phyloP scores from a whole-genome alignment of 2,329 filamentous ascomycete genomes.

The Penicillium sp. region DNA sequence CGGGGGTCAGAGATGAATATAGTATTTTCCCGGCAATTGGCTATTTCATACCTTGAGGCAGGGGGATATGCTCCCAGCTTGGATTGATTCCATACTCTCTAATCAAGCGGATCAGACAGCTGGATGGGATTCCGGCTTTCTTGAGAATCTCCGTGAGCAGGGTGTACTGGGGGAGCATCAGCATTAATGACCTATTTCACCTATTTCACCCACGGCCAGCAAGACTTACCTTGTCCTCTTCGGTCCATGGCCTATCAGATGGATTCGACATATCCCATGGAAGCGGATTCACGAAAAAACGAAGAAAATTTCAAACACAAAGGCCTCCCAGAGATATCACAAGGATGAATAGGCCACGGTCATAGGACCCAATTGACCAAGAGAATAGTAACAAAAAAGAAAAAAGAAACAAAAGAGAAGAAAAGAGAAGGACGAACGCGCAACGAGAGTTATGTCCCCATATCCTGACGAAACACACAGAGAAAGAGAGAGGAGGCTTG shows the following conservation, averaged over 20 bases:
- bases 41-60: constrained; percentile 42
- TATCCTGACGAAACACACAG: constrained; percentile 11
- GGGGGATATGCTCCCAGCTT: constrained; percentile 44
- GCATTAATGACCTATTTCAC: constrained; percentile 3
- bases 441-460: constrained; percentile 22
- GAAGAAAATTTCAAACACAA: constrained; percentile 26
- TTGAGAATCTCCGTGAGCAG: constrained; percentile 47
- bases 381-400: background rate
- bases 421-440: constrained; percentile 21
- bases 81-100: constrained; percentile 40
- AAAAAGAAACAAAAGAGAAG: constrained; percentile 16
- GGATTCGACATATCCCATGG: constrained; percentile 49
- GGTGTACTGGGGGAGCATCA: constrained; percentile 33
- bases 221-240: constrained; percentile 48
- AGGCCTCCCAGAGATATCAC: constrained; percentile 35
- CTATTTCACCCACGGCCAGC: background rate
- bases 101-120: constrained; percentile 41
- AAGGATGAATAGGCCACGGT: background rate
- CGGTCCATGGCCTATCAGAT: constrained; percentile 46
- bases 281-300: constrained; percentile 23
- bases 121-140: constrained; percentile 40
- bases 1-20: constrained; percentile 7
- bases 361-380: background rate
- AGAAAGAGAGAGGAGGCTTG: constrained; percentile 9
- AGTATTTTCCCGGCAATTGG: background rate